phyloP scores from a whole-genome alignment of 2,329 filamentous ascomycete genomes.

The Sclerotinia minor region DNA sequence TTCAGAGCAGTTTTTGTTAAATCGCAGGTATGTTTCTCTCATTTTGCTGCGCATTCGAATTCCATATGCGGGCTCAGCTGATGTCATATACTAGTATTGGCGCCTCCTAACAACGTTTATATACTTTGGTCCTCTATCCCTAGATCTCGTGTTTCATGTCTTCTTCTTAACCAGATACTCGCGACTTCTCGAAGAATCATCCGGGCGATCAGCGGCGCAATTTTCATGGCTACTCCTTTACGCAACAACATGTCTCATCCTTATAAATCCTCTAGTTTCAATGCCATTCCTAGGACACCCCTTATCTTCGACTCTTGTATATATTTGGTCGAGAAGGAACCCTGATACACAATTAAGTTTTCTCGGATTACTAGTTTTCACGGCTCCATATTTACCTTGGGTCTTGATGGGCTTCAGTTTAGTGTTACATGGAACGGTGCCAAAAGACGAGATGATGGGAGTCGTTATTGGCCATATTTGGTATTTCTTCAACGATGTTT shows the following conservation, averaged over 20 bases:
- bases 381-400: conserved; percentile 93
- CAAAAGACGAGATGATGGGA: conserved; percentile 94
- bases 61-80: not conserved
- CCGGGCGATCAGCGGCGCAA: conserved; percentile 85
- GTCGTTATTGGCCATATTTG: conserved; percentile 93
- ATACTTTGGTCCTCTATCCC: conserved; percentile 91
- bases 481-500: conserved; percentile 98
- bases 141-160: conserved; percentile 95
- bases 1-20: conserved; percentile 88
- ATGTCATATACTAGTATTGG: conserved; percentile 70
- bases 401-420: conserved; percentile 91
- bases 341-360: conserved; percentile 89
- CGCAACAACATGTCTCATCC: conserved; percentile 74
- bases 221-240: conserved; percentile 95
- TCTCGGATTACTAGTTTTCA: conserved; percentile 85
- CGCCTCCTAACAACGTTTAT: conserved; percentile 93
- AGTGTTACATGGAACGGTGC: conserved; percentile 83
- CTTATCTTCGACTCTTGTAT: conserved; percentile 88
- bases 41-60: not conserved
- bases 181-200: conserved; percentile 89
- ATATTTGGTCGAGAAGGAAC: conserved; percentile 96
- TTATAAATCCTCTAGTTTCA: conserved; percentile 81
- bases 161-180: conserved; percentile 98
- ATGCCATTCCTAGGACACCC: conserved; percentile 95
- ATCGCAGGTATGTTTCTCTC: conserved; percentile 68